Conservation (phyloP, 139 green algal genomes). For the Pseudopediastrum boryanum region DNA sequence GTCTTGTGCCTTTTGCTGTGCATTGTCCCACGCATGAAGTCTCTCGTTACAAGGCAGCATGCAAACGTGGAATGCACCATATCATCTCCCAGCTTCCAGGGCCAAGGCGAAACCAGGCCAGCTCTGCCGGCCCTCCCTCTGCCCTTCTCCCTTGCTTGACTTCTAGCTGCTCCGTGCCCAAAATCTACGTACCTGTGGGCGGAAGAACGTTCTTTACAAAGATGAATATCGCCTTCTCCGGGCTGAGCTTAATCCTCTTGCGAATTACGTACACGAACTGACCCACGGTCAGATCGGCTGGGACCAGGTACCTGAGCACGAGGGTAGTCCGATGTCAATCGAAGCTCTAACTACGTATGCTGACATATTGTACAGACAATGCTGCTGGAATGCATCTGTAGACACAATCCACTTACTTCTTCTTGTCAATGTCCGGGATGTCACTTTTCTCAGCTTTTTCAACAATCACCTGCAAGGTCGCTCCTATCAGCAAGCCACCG, state of each 20-base stretch:
- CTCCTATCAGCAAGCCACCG: not conserved
- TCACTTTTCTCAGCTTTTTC: slow-evolving; percentile 95
- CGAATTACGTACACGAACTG: slow-evolving; percentile 99
- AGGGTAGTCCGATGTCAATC: not conserved
- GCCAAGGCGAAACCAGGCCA: too few relatives aligned
- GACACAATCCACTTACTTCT: slow-evolving; percentile 98
- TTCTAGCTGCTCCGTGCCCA: too few relatives aligned
- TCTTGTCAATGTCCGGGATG: slow-evolving; percentile 99
- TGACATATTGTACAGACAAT: too few relatives aligned
- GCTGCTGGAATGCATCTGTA: too few relatives aligned
- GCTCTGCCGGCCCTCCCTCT: too few relatives aligned
- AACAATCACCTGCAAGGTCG: slow-evolving; percentile 91
- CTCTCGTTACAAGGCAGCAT: too few relatives aligned
- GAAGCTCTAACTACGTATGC: too few relatives aligned
- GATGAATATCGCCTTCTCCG: slow-evolving; percentile 99
- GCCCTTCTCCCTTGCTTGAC: too few relatives aligned
- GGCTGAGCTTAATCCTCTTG: slow-evolving; percentile 95
- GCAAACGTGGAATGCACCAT: too few relatives aligned
- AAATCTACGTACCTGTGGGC: slow-evolving; percentile 91
- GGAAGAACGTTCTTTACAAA: slow-evolving; percentile 98
- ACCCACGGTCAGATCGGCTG: slow-evolving; percentile 95
- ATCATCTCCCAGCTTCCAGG: too few relatives aligned
- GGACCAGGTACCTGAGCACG: slow-evolving; percentile 93
- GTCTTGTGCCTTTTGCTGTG: too few relatives aligned
- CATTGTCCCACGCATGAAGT: too few relatives aligned